Evolutionary conservation across 2,329 filamentous ascomycete genomes (phyloP).

Genomic region (Aspergillus chevalieri): DNA sequence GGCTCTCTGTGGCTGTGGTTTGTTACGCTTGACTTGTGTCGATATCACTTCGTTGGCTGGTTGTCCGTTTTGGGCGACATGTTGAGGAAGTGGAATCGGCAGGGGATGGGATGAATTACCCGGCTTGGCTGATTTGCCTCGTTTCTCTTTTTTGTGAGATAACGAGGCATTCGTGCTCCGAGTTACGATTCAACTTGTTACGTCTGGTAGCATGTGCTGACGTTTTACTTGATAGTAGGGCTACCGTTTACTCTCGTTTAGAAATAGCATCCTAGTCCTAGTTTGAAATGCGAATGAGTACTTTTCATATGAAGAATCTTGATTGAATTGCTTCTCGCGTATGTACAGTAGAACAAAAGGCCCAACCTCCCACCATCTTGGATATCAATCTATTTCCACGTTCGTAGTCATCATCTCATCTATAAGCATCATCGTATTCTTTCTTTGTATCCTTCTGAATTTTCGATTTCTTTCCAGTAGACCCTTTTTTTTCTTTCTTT

Average conservation of each 20-base stretch:
- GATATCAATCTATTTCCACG: too few relatives aligned
- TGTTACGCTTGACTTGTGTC: constrained; percentile 33
- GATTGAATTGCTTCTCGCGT: too few relatives aligned
- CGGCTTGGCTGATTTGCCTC: constrained; percentile 33
- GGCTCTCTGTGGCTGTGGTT: constrained; percentile 4
- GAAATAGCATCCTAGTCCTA: too few relatives aligned
- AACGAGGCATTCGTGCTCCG: constrained; percentile 7
- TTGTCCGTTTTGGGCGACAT: constrained; percentile 35
- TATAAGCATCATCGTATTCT: too few relatives aligned
- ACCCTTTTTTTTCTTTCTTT: constrained; percentile 1
- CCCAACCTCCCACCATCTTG: too few relatives aligned
- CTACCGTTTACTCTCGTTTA: too few relatives aligned
- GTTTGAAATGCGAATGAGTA: too few relatives aligned
- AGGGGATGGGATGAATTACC: constrained; percentile 41
- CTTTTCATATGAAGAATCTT: too few relatives aligned
- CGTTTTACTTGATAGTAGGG: not conserved
- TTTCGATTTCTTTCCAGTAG: not conserved
- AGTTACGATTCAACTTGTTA: not conserved
- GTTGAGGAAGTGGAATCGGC: constrained; percentile 22
- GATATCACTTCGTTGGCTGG: constrained; percentile 18
- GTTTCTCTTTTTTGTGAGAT: constrained; percentile 4
- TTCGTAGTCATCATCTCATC: too few relatives aligned
- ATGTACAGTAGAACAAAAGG: too few relatives aligned
- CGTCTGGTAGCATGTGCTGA: constrained; percentile 4
- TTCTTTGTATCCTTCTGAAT: too few relatives aligned